phyloP scores from a whole-genome alignment of 176 grass and related monocot species.

The Zizania latifolia region DNA sequence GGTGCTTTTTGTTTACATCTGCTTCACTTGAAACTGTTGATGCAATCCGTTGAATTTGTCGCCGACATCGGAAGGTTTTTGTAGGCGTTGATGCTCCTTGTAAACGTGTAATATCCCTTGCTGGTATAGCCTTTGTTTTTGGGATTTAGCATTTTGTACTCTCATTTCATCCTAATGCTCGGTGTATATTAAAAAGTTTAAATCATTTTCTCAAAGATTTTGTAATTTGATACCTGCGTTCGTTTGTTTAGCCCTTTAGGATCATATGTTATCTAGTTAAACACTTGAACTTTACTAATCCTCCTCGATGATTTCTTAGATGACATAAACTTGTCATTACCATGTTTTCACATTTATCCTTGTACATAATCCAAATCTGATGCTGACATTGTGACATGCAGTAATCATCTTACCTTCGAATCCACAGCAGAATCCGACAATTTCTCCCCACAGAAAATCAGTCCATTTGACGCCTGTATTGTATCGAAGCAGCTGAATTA shows the following conservation, averaged over 20 bases:
- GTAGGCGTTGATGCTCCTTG: slow-evolving; percentile 5
- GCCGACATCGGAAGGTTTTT: slow-evolving; percentile 14
- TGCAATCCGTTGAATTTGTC: not conserved
- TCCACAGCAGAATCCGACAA: not conserved
- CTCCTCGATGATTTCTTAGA: not conserved
- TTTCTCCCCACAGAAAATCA: not conserved
- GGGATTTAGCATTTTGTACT: slow-evolving; percentile 16
- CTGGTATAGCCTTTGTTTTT: slow-evolving; percentile 5
- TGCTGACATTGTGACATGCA: not conserved
- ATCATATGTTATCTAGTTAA: not conserved
- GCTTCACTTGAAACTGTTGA: not conserved
- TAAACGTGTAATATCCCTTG: not conserved
- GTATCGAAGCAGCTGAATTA: not conserved
- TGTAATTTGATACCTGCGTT: not conserved
- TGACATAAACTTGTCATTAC: not conserved
- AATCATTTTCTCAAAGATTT: not conserved
- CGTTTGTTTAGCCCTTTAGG: not conserved
- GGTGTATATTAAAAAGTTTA: slow-evolving; percentile 15
- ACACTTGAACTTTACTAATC: not conserved
- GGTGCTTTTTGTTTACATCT: slow-evolving; percentile 1
- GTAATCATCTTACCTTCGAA: not conserved
- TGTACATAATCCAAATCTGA: not conserved
- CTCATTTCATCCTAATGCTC: slow-evolving; percentile 5
- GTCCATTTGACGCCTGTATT: not conserved
- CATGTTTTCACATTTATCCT: not conserved